phyloP scores from a whole-genome alignment of 1,139 yeast genomes.

The Magnusiomyces fungicola region DNA sequence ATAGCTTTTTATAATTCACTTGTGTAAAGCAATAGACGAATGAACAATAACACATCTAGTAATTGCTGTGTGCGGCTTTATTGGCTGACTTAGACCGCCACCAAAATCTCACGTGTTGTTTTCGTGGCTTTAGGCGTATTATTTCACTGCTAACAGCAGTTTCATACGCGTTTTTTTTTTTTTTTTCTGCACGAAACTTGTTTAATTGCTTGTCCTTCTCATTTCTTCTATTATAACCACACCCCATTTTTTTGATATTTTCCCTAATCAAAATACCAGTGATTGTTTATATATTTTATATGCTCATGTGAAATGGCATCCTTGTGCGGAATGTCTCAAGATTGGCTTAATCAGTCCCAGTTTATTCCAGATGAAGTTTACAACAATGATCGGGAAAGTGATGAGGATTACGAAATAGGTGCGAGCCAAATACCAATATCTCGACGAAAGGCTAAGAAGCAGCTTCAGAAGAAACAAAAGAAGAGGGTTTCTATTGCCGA shows the following conservation, averaged over 20 bases:
- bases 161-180: neutral
- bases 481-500: neutral
- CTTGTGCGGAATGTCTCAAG: neutral
- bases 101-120: conserved; percentile 2
- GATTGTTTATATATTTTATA: too few species aligned
- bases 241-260: too few species aligned
- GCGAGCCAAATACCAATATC: conserved; percentile 5
- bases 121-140: neutral
- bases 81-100: too few species aligned
- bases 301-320: too few species aligned
- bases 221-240: too few species aligned
- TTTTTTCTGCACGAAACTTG: neutral
- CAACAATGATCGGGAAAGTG: conserved; percentile 6
- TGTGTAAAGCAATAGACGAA: too few species aligned
- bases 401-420: conserved; percentile 6
- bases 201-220: neutral
- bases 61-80: too few species aligned
- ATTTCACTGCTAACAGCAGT: neutral
- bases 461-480: neutral
- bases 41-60: too few species aligned
- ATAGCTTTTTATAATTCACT: too few species aligned
- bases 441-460: neutral
- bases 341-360: neutral
- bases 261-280: too few species aligned
- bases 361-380: neutral